Percentiles rank a stretch among this genome's conserved stretches.
Evolutionary conservation across 805 yeast genomes (phyloP).

Genomic region (Scheffersomyces ergatensis): DNA sequence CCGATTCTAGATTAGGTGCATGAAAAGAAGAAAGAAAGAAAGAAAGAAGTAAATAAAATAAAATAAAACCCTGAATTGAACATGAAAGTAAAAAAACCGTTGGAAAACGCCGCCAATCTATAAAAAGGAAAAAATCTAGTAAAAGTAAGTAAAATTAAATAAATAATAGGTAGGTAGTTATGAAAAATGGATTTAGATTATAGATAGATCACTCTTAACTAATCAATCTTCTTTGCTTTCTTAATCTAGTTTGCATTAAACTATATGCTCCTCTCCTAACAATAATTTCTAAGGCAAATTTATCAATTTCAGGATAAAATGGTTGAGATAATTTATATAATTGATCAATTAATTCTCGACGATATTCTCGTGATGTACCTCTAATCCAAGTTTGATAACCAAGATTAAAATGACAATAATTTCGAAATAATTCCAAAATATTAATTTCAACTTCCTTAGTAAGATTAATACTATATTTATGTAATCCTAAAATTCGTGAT

Average conservation of each 20-base stretch:
- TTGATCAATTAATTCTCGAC: slow-evolving; percentile 47
- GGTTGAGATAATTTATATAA: slow-evolving; percentile 46
- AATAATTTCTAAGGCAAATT: slow-evolving; percentile 61
- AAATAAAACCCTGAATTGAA: too few relatives aligned
- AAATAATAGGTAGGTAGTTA: too few relatives aligned
- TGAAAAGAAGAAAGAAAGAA: too few relatives aligned
- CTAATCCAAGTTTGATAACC: slow-evolving; percentile 85
- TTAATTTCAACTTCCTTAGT: slow-evolving; percentile 55
- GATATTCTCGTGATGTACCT: slow-evolving; percentile 58
- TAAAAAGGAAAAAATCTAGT: too few relatives aligned
- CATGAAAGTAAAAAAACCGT: too few relatives aligned
- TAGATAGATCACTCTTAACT: too few relatives aligned
- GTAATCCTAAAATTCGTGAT: slow-evolving; percentile 50
- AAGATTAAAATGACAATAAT: slow-evolving; percentile 64
- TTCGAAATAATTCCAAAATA: slow-evolving; percentile 50
- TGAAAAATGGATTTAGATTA: too few relatives aligned
- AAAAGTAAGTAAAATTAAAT: too few relatives aligned
- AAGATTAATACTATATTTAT: slow-evolving; percentile 43
- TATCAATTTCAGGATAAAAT: slow-evolving; percentile 50
- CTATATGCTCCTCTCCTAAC: slow-evolving; percentile 80
- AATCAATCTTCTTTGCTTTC: slow-evolving; percentile 47
- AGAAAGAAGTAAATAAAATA: too few relatives aligned
- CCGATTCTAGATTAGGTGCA: too few relatives aligned
- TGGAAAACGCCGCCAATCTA: too few relatives aligned
- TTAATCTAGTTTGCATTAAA: slow-evolving; percentile 72